Percentiles rank a stretch among this genome's conserved stretches.
These are phyloP conservation scores for Botryotinia narcissicola DNA, from an alignment of 2,329 filamentous ascomycete genomes.

Conservation along the genomic window DNA sequence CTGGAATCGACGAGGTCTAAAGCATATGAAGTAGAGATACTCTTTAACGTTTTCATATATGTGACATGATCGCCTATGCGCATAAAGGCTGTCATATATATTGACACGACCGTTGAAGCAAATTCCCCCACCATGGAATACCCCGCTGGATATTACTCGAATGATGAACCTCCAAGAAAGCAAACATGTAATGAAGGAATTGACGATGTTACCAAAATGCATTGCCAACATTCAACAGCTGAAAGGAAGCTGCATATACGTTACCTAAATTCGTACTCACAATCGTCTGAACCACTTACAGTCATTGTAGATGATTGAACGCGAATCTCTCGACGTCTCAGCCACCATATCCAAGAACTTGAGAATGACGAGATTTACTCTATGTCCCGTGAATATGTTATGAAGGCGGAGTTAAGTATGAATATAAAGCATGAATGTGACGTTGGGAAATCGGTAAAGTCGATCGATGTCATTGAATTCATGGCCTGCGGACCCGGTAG, in stretches of 20 bases:
- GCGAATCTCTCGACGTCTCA: not conserved
- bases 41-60: not conserved
- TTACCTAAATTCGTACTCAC: not conserved
- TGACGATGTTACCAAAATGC: not conserved
- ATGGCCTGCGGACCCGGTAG: not conserved
- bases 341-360: not conserved
- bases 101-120: not conserved
- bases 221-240: constrained; percentile 5
- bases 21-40: not conserved
- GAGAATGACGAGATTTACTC: not conserved
- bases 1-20: not conserved
- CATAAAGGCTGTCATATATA: not conserved
- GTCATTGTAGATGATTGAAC: not conserved
- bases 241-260: not conserved
- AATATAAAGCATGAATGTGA: not conserved
- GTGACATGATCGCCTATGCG: not conserved
- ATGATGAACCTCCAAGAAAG: not conserved
- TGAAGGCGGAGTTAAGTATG: not conserved
- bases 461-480: not conserved
- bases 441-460: not conserved
- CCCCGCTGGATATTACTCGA: not conserved
- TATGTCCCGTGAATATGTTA: not conserved
- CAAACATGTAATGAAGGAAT: not conserved
- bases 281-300: not conserved
- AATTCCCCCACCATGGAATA: not conserved